Evolutionary conservation across 2,329 filamentous ascomycete genomes (phyloP), one percentile per base, ranked within the genome.

Genomic region (Hypoxylon sp.): DNA sequence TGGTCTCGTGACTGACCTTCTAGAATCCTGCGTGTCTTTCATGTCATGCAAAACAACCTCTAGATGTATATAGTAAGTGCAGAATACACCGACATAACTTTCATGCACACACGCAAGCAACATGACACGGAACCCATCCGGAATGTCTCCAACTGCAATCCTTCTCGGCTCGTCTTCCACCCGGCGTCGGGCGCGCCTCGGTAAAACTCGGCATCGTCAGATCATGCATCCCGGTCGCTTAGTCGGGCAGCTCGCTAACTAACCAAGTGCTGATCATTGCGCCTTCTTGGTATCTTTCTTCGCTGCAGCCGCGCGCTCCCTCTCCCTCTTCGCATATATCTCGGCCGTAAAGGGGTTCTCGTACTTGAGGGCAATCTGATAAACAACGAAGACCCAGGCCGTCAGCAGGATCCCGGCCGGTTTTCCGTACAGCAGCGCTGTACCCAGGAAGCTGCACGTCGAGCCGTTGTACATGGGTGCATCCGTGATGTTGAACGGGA

Each of bases 381-480:
- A 98, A 63, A 94, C 88, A 26, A 91, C 76, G 73, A 92, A 87
- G 13, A 98, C 94, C 83, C 92, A 86, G 14, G 80, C 84, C 0
- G 93, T 94, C 74, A 98, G 80, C 55, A 95, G 76, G 39, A 98
- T 74, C 0, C 96, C 96, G 0, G 95, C 96, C 0, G 94, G 94
- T 83, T 94, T 96, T 61, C 93, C 94, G 76, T 90, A 94, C 79
- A 93, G 89, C 64, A 99, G 82, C 4, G 95, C 93, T 1, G 92
- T 92, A 24, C 93, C 96, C 63, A 98, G 82, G 82, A 99, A 99
- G 82, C 92, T 95, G 87, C 97, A 86, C 24, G 95, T 96, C 69
- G 91, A 94, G 65, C 96, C 96, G 84, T 94, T 92, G 85, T 99
- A 99, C 96, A 99, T 99, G 70, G 96, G 96, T 58, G 94, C 92